Evolutionary conservation across 2,329 filamentous ascomycete genomes (phyloP), one percentile per base, ranked within the genome.

Genomic region (Septoria petroselini): DNA sequence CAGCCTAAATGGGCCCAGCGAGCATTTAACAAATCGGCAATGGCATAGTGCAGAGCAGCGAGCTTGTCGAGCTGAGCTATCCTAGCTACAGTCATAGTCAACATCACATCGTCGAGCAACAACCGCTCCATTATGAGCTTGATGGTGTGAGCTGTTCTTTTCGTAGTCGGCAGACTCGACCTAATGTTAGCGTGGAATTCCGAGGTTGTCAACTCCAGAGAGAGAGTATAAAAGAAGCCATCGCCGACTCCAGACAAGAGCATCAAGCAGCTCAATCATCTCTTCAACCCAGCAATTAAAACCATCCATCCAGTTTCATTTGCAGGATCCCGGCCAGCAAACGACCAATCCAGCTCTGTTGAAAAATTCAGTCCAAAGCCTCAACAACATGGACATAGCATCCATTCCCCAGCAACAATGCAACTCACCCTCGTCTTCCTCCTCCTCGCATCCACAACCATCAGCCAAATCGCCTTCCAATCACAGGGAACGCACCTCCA

Each of bases 211-310:
- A 19, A 42, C 40, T 19, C 25, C 8, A 19, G 8, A 14, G 25
- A 21, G 8, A 29, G 27, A 25, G 17, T 42, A 33, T 42, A 33
- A 42, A 27, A 33, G 18, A 19, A 15, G 40, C 40, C 15, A 14
- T 15, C 15, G 14, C 27, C 27, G 21, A 15, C 15, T 3, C 14
- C 25, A 42, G n/a, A 42, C 25, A 42, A 42, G 25, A 33, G n/a
- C 27, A 42, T 42, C 27, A 42, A 42, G 40, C 40, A 31, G 30
- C 40, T 29, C 27, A 42, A 42, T n/a, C 40, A 25, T 21, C 27
- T 42, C 29, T 15, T 15, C 39, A 41, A 29, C 23, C 15, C 23
- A 42, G 25, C 40, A 42, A 42, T 33, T 25, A 42, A 17, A 42
- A 42, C 23, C 27, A 42, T 14, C 23, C 27, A 42, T 14, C 40